Percentiles rank a stretch among this genome's conserved stretches.
phyloP scores from a whole-genome alignment of 2,329 filamentous ascomycete species.

The Trichoderma polysporum region DNA sequence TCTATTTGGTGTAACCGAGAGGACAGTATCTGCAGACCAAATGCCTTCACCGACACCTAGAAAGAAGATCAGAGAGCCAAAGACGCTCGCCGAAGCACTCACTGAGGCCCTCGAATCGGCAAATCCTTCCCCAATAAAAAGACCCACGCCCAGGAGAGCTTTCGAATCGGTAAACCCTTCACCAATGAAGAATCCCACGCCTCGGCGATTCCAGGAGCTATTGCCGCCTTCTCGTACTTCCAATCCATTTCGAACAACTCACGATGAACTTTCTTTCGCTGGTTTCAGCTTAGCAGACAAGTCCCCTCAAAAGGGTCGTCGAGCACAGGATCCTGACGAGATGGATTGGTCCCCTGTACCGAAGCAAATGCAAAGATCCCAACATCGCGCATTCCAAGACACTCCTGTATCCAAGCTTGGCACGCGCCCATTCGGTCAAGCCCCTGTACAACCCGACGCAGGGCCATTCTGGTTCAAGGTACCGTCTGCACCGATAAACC shows the following conservation, averaged over 20 bases:
- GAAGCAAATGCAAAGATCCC: conserved; percentile 36
- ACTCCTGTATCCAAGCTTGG: conserved; percentile 41
- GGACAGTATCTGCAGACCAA: conserved; percentile 30
- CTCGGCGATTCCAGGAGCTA: neutral
- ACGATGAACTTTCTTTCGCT: conserved; percentile 12
- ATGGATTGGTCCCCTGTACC: conserved; percentile 73
- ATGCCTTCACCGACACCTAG: conserved; percentile 24
- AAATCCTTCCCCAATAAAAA: conserved; percentile 21
- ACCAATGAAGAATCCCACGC: conserved; percentile 16
- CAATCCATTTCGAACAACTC: neutral
- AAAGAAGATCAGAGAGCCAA: conserved; percentile 34
- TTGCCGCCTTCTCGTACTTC: conserved; percentile 6
- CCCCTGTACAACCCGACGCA: conserved; percentile 42
- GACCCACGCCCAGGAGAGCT: neutral
- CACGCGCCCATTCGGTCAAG: conserved; percentile 46
- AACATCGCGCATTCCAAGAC: conserved; percentile 55
- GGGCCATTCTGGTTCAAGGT: conserved; percentile 68
- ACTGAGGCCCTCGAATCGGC: conserved; percentile 36
- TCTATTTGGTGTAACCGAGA: conserved; percentile 43
- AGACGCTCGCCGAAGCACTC: conserved; percentile 45
- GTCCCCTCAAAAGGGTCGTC: conserved; percentile 22
- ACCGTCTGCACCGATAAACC: conserved; percentile 66
- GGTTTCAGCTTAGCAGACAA: conserved; percentile 24
- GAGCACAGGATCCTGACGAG: conserved; percentile 49
- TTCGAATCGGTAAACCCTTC: conserved; percentile 13